Base-by-base conservation (phyloP, 1,284 basidiomycete genomes). In the Sporisorium scitamineum region DNA sequence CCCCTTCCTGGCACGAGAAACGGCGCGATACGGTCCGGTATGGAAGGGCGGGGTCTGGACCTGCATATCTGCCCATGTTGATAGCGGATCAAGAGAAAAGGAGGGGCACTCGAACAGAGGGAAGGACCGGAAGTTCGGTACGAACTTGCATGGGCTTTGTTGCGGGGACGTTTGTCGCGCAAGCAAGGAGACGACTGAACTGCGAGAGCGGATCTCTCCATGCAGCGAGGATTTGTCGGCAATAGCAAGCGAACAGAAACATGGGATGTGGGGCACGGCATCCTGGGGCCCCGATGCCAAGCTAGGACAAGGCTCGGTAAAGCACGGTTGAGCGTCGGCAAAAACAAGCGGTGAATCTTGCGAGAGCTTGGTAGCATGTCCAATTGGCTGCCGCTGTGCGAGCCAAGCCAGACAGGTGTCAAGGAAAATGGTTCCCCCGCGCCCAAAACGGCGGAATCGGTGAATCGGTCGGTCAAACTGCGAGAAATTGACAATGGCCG, bases 11-110 rank as follows among this genome's bases (percentile, higher is more conserved):
- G 34, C 27, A 29, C 52, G 44, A 24, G n/a, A 27, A 11, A 54
- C 59, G 59, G 59, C 31, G 44, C 3, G 42, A 5, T 26, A 61
- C 59, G 59, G 59, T 61, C 59, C 59, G 59, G 59, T 47, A 3
- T 9, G 55, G 32, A 24, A 10, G 20, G 22, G 45, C 44, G 45
- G 42, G 47, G 54, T 56, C 44, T 32, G 37, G 37, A 53, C 34
- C 52, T 26, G 16, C 24, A 13, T 26, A 3, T 39, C 16, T 24
- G 54, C 29, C 54, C 42, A 56, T 56, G 29, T 34, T 14, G 54
- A 56, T 24, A 11, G n/a, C 39, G 39, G 42, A 9, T 29, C 24
- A 20, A 18, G 24, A 10, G 7, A 42, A 10, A 10, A 45, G 34
- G 31, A 37, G 18, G 32, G 34, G 44, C 44, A 48, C 16, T 31